phyloP scores from a whole-genome alignment of 352 stramenopile species.

The Phytophthora fragariae region DNA sequence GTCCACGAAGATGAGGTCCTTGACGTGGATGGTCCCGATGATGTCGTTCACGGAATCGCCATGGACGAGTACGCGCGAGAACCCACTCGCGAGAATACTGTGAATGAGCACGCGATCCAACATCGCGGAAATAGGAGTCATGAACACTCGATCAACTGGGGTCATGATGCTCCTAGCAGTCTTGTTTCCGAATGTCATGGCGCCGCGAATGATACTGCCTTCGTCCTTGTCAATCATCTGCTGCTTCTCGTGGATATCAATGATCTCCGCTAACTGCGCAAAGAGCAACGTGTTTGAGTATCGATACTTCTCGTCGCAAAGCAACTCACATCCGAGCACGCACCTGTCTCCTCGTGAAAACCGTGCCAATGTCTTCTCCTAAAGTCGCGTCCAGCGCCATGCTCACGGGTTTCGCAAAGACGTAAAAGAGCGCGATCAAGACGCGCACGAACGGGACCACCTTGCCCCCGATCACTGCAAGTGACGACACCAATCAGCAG shows the following conservation, averaged over 20 bases:
- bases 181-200: conserved; percentile 95
- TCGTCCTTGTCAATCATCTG: conserved; percentile 95
- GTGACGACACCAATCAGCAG: background rate
- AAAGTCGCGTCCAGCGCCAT: conserved; percentile 93
- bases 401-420: conserved; percentile 95
- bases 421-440: conserved; percentile 94
- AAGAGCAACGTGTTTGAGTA: background rate
- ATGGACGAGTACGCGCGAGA: conserved; percentile 95
- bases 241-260: conserved; percentile 96
- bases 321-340: background rate
- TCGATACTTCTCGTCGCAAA: background rate
- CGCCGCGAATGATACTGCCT: conserved; percentile 94
- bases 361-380: conserved; percentile 95
- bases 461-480: conserved; percentile 68
- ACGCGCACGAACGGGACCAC: conserved; percentile 93
- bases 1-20: conserved; percentile 99
- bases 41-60: conserved; percentile 90
- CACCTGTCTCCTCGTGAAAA: conserved; percentile 92
- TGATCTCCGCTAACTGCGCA: conserved; percentile 93
- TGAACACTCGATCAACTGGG: conserved; percentile 94
- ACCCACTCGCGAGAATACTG: conserved; percentile 96
- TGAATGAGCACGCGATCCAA: conserved; percentile 89
- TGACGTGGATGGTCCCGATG: conserved; percentile 97
- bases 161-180: conserved; percentile 95
- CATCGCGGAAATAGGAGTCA: conserved; percentile 87